Conservation (phyloP, 2,329 filamentous ascomycete species). For the Metarhizium rileyi region DNA sequence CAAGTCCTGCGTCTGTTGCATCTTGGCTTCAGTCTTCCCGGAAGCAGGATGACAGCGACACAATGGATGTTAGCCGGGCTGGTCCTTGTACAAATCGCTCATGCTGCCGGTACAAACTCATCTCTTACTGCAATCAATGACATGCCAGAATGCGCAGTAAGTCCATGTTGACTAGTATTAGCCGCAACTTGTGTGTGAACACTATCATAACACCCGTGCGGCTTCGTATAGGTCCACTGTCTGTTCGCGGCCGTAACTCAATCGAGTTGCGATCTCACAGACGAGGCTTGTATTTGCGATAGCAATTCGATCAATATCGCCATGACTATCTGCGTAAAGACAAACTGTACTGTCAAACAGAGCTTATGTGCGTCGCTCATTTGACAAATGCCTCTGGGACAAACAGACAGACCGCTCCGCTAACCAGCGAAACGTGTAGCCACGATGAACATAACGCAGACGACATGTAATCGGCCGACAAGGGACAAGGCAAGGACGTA, state of each 20-base stretch:
- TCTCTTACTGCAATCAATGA: background rate
- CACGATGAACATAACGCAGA: slow-evolving; percentile 16
- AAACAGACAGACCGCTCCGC: background rate
- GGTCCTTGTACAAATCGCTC: background rate
- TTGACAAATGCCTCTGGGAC: background rate
- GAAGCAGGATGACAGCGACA: background rate
- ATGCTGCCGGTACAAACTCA: background rate
- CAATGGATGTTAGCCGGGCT: background rate
- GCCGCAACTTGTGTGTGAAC: background rate
- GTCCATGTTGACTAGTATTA: background rate
- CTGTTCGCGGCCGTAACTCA: background rate
- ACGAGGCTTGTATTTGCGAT: background rate
- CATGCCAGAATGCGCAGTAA: background rate
- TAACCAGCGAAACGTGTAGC: slow-evolving; percentile 7
- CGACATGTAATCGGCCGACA: slow-evolving; percentile 12
- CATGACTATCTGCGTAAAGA: background rate
- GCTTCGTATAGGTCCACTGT: background rate
- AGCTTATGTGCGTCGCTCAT: background rate
- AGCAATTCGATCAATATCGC: background rate
- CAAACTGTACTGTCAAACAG: background rate
- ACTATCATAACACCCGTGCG: background rate
- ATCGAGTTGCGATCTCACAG: background rate
- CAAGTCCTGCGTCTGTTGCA: background rate
- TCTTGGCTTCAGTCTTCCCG: background rate
- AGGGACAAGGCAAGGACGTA: slow-evolving; percentile 25